These are phyloP conservation scores for Bauhinia variegata DNA, from an alignment of 306 rosid species.

Conservation along the genomic window DNA sequence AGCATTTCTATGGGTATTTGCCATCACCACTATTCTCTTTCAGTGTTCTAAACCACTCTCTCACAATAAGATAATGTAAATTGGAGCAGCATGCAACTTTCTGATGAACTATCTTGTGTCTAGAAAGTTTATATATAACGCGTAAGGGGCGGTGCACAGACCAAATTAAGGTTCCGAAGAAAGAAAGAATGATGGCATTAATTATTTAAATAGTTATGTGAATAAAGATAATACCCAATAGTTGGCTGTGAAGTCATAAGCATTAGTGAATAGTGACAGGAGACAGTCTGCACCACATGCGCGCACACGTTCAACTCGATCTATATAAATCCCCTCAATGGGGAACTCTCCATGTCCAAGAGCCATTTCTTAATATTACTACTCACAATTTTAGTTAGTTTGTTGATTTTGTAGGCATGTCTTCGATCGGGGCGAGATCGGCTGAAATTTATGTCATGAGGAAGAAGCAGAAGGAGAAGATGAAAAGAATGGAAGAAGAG, in stretches of 20 bases:
- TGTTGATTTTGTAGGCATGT: slow-evolving; percentile 37
- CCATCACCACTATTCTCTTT: too few species aligned
- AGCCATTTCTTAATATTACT: neutral
- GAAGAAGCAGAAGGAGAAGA: slow-evolving; percentile 46
- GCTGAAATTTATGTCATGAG: slow-evolving; percentile 43
- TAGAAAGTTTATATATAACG: neutral
- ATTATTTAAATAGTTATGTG: too few species aligned
- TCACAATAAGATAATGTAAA: slow-evolving; percentile 25
- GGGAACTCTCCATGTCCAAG: neutral
- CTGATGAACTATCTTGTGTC: neutral
- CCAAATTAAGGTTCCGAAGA: slow-evolving; percentile 23
- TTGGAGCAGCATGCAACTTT: slow-evolving; percentile 10
- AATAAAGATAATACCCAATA: too few species aligned
- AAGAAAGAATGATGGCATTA: slow-evolving; percentile 5
- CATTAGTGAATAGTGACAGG: slow-evolving; percentile 21
- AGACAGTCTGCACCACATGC: slow-evolving; percentile 16
- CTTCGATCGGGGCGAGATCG: slow-evolving; percentile 54
- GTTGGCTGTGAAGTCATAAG: slow-evolving; percentile 23
- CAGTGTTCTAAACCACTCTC: slow-evolving; percentile 15
- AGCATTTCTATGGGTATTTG: too few species aligned
- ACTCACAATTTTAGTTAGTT: neutral
- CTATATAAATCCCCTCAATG: slow-evolving; percentile 39
- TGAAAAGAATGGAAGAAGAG: slow-evolving; percentile 47
- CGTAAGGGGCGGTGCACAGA: slow-evolving; percentile 19
- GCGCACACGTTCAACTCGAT: slow-evolving; percentile 20